Conservation (phyloP, 306 rosid species). For the Rubus idaeus region DNA sequence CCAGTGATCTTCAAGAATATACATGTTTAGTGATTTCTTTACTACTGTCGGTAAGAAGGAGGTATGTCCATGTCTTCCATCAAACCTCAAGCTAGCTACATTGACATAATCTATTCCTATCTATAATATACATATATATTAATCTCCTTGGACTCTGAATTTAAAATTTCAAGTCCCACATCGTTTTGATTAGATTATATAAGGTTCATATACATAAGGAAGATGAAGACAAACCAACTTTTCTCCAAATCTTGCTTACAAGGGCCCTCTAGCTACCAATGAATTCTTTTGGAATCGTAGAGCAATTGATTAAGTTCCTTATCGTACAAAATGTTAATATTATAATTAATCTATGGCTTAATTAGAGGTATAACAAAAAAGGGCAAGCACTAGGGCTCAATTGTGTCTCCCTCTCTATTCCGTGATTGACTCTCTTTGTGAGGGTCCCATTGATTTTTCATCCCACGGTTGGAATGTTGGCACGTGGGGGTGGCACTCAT, state of each 20-base stretch:
- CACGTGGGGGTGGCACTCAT: slow-evolving; percentile 45
- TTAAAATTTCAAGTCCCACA: background rate
- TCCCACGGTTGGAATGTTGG: slow-evolving; percentile 21
- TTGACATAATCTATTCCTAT: background rate
- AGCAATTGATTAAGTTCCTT: background rate
- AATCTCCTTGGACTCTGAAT: background rate
- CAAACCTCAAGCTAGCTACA: slow-evolving; percentile 13
- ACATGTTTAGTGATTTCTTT: slow-evolving; percentile 16
- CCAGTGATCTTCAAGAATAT: background rate
- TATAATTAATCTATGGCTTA: slow-evolving; percentile 8
- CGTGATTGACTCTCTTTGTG: slow-evolving; percentile 56
- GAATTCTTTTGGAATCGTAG: background rate
- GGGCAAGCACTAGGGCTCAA: slow-evolving; percentile 16
- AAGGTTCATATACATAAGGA: background rate
- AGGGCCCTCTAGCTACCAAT: slow-evolving; percentile 7
- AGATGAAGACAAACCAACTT: slow-evolving; percentile 52
- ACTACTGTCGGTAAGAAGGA: slow-evolving; percentile 32
- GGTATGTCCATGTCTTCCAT: slow-evolving; percentile 25
- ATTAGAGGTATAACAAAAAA: slow-evolving; percentile 13
- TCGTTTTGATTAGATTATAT: slow-evolving; percentile 29
- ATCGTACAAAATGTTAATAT: background rate
- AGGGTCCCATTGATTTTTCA: slow-evolving; percentile 20
- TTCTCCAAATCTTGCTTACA: slow-evolving; percentile 49
- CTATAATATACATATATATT: background rate
- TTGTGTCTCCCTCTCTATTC: slow-evolving; percentile 39